Evolutionary conservation across 352 stramenopile species (phyloP).

Genomic region (Pythium aristosporum): DNA sequence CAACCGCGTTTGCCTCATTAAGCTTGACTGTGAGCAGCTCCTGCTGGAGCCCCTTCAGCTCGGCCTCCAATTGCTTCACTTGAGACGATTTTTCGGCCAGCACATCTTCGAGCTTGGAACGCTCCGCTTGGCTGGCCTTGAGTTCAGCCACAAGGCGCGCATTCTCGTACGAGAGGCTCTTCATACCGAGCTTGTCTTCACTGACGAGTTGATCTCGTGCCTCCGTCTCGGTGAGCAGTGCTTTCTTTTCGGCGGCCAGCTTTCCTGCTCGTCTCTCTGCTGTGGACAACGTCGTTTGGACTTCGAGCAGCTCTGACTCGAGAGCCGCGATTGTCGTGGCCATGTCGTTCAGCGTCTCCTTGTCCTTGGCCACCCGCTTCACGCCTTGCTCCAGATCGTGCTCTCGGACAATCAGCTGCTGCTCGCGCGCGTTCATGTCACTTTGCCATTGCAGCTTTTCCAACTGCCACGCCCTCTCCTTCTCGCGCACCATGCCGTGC

Average conservation of each 20-base stretch:
- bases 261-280: slow-evolving; percentile 4
- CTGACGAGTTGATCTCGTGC: slow-evolving; percentile 11
- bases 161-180: slow-evolving; percentile 27
- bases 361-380: slow-evolving; percentile 4
- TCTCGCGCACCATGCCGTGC: slow-evolving; percentile 40
- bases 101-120: slow-evolving; percentile 19
- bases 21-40: slow-evolving; percentile 59
- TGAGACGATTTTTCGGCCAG: slow-evolving; percentile 14
- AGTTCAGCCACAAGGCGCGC: slow-evolving; percentile 20
- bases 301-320: slow-evolving; percentile 14
- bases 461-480: slow-evolving; percentile 48
- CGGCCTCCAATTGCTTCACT: slow-evolving; percentile 25
- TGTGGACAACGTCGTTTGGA: background rate
- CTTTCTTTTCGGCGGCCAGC: slow-evolving; percentile 18
- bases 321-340: slow-evolving; percentile 13
- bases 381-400: slow-evolving; percentile 7
- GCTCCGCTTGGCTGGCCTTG: slow-evolving; percentile 14
- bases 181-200: slow-evolving; percentile 30
- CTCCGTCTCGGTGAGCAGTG: slow-evolving; percentile 5
- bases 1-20: slow-evolving; percentile 47
- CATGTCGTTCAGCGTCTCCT: slow-evolving; percentile 11
- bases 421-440: slow-evolving; percentile 28
- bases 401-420: slow-evolving; percentile 37
- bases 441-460: slow-evolving; percentile 35
- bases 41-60: slow-evolving; percentile 45